A percentile compares a stretch with the other conserved stretches of the same genome.
Evolutionary conservation across 768 basidiomycete species (phyloP).

Genomic region (Hypholoma sublateritium): DNA sequence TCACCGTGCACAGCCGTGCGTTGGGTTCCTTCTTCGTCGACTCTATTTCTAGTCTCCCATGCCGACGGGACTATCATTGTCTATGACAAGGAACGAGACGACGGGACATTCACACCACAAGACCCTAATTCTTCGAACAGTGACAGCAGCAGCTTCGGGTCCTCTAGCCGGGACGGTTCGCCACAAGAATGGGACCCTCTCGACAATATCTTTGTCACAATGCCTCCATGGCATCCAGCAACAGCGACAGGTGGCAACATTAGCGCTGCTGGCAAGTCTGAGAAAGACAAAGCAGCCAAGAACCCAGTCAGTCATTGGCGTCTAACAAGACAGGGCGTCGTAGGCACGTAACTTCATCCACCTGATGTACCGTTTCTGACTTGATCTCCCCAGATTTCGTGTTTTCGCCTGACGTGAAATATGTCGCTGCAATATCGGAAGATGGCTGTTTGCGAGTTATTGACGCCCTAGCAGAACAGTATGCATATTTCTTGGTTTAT

Average conservation of each 20-base stretch:
- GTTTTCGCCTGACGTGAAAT: slow-evolving; percentile 91
- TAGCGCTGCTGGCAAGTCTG: slow-evolving; percentile 37
- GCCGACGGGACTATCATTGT: slow-evolving; percentile 88
- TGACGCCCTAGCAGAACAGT: slow-evolving; percentile 87
- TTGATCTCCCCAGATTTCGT: slow-evolving; percentile 63
- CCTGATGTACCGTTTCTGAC: neutral
- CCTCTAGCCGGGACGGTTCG: slow-evolving; percentile 27
- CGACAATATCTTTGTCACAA: slow-evolving; percentile 75
- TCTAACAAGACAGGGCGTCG: slow-evolving; percentile 66
- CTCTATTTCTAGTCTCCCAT: slow-evolving; percentile 84
- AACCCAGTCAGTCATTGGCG: slow-evolving; percentile 94
- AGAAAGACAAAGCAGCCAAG: slow-evolving; percentile 66
- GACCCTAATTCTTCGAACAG: slow-evolving; percentile 42
- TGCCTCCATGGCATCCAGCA: slow-evolving; percentile 84
- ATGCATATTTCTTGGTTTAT: slow-evolving; percentile 23
- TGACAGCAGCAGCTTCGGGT: slow-evolving; percentile 22
- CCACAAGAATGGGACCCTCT: slow-evolving; percentile 72
- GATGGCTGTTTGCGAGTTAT: slow-evolving; percentile 91
- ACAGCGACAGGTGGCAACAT: slow-evolving; percentile 38
- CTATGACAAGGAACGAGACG: slow-evolving; percentile 90
- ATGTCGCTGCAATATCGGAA: slow-evolving; percentile 87
- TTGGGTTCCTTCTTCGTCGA: slow-evolving; percentile 82
- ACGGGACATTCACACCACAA: slow-evolving; percentile 70
- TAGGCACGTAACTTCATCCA: slow-evolving; percentile 47
- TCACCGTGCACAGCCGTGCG: slow-evolving; percentile 87